A percentile compares a stretch with the other conserved stretches of the same genome.
phyloP scores from a whole-genome alignment of 345 rosid species.

The Arabis alpina region DNA sequence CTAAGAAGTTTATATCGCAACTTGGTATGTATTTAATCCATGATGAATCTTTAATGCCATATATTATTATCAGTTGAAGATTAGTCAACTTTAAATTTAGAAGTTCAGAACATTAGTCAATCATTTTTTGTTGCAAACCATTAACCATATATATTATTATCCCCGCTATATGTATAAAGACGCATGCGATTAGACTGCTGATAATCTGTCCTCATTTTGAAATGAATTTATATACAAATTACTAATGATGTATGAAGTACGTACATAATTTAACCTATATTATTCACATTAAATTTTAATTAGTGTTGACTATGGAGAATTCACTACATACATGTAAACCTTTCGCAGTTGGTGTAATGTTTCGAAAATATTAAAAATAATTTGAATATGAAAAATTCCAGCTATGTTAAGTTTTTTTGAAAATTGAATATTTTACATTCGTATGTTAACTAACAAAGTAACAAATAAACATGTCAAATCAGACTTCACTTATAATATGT shows the following conservation, averaged over 20 bases:
- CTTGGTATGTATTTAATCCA: background rate
- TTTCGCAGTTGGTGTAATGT: background rate
- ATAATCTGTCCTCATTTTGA: conserved; percentile 3
- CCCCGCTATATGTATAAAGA: background rate
- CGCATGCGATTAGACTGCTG: background rate
- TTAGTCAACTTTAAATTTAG: conserved; percentile 23
- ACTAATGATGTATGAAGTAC: conserved; percentile 13
- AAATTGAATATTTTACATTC: no score
- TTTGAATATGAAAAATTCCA: no score
- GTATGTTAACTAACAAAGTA: no score
- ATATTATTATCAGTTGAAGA: conserved; percentile 5
- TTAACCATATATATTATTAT: no score
- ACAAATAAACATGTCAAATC: no score
- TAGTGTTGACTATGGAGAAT: background rate
- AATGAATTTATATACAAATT: background rate
- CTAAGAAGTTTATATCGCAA: background rate
- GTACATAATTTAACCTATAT: background rate
- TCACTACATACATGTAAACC: conserved; percentile 1
- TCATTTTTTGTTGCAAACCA: background rate
- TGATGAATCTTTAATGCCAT: conserved; percentile 2
- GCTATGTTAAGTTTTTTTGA: no score
- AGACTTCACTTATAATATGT: no score
- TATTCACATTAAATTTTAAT: background rate
- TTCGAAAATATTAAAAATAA: background rate
- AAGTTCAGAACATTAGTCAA: background rate